Evolutionary conservation across 345 rosid genomes (phyloP), one percentile per base, ranked within the genome.

Genomic region (Eucalyptus pauciflora): DNA sequence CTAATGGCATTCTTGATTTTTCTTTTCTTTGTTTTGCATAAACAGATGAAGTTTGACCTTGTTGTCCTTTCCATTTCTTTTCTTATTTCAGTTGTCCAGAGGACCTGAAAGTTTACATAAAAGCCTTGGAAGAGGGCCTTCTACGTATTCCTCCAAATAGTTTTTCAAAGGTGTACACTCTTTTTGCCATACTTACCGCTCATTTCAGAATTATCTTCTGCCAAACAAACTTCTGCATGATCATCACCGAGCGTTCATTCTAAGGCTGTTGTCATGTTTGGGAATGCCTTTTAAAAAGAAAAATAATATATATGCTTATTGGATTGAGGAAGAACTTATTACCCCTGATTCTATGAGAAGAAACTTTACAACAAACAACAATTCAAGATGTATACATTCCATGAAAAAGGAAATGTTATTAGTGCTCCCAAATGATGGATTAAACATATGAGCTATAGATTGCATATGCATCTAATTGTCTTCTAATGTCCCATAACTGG

Each of bases 121-220:
- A 94, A 93, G 99, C 98, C 88, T 91, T 97, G 92, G 94, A 92
- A 91, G 94, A 95, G 56, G 90, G 96, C 90, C 96, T 95, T 91
- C 91, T 94, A 62, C 93, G 91, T 88, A 96, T 97, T 90, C 96
- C 98, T 87, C 96, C 99, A 80, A 94, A 96, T 91, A 93, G 97
- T 90, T 94, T 97, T 79, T 96, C 98, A 50, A 96, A 95, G 97
- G 99, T 97, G 93, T 60, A 58, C 60, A 87, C 83, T 76, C 85
- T 41, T 24, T 37, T n/a, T 76, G 85, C 85, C 48, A 12, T 43
- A 76, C 15, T 9, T 88, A 11, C 50, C 5, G 10, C 43, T 86
- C 48, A 31, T 83, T 14, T 43, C 24, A 15, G 20, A 52, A 29
- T 20, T 43, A 43, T 76, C 49, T 86, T 56, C 79, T 56, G 46